Conservation (phyloP, 495 filamentous ascomycete species). For the Hypoxylon lienhwacheense region DNA sequence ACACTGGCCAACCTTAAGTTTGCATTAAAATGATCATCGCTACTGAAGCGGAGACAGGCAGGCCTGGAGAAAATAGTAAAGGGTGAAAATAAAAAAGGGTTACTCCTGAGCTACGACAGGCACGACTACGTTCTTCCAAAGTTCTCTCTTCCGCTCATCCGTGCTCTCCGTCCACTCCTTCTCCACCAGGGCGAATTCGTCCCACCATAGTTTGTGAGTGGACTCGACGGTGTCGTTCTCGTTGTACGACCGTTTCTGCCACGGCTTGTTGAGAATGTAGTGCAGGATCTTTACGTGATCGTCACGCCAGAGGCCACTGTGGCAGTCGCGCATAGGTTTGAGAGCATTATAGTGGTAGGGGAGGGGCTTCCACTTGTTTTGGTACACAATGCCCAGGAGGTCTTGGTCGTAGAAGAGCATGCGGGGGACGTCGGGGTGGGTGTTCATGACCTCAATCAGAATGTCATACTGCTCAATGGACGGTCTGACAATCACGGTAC, state of each 20-base stretch:
- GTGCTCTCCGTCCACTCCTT: slow-evolving; percentile 38
- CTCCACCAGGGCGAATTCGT: slow-evolving; percentile 41
- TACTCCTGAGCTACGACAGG: slow-evolving; percentile 45
- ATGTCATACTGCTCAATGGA: slow-evolving; percentile 39
- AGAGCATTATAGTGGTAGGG: slow-evolving; percentile 45
- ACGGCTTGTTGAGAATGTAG: slow-evolving; percentile 46
- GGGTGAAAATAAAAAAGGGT: neutral
- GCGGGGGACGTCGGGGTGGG: slow-evolving; percentile 44
- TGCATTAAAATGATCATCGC: too few species aligned
- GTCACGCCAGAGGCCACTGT: slow-evolving; percentile 38
- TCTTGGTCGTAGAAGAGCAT: slow-evolving; percentile 50
- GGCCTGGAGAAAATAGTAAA: neutral
- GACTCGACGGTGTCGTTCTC: slow-evolving; percentile 40
- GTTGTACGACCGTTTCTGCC: slow-evolving; percentile 41
- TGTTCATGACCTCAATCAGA: slow-evolving; percentile 47
- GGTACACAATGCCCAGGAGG: slow-evolving; percentile 44
- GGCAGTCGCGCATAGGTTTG: slow-evolving; percentile 45
- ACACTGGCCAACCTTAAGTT: too few species aligned
- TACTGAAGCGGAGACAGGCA: too few species aligned
- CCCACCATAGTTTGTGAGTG: slow-evolving; percentile 47
- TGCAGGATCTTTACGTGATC: slow-evolving; percentile 44
- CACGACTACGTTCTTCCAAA: slow-evolving; percentile 43
- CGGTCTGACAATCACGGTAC: slow-evolving; percentile 42
- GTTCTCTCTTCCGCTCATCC: slow-evolving; percentile 34
- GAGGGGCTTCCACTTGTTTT: slow-evolving; percentile 43